Conservation (phyloP, 306 rosid species). For the Lupinus albus region DNA sequence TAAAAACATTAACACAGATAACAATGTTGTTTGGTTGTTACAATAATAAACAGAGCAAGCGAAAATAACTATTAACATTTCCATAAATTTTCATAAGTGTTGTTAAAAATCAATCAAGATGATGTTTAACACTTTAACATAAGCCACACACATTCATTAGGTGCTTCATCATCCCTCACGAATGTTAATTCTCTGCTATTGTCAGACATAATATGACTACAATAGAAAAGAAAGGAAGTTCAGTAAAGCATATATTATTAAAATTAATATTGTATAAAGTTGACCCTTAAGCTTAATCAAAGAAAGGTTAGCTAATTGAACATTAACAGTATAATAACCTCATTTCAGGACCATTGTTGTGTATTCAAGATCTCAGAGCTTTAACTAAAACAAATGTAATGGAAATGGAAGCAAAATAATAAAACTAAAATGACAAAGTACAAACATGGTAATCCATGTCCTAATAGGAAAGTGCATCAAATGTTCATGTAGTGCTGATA, state of each 20-base stretch:
- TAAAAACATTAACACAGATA: neutral
- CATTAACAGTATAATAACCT: constrained; percentile 1
- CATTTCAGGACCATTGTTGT: constrained; percentile 8
- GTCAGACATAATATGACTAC: neutral
- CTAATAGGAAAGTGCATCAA: constrained; percentile 23
- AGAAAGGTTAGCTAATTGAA: constrained; percentile 2
- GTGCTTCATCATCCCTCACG: constrained; percentile 4
- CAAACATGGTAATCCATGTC: neutral
- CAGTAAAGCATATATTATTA: neutral
- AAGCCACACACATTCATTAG: neutral
- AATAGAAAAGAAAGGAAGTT: constrained; percentile 3
- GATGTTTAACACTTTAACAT: neutral
- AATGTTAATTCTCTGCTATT: constrained; percentile 16
- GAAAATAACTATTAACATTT: neutral
- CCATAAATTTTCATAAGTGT: neutral
- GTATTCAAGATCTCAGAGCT: constrained; percentile 11
- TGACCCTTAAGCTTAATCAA: neutral
- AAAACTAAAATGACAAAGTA: neutral
- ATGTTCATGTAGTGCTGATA: neutral
- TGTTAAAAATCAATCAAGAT: neutral
- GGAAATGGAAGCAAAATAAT: neutral
- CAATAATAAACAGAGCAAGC: neutral
- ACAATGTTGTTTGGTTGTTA: neutral
- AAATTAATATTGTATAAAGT: neutral
- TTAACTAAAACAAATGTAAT: neutral